Percentiles rank a stretch among this genome's conserved stretches.
These are phyloP conservation scores for Yarrowia keelungensis DNA, from an alignment of 805 yeast genomes.

Conservation along the genomic window DNA sequence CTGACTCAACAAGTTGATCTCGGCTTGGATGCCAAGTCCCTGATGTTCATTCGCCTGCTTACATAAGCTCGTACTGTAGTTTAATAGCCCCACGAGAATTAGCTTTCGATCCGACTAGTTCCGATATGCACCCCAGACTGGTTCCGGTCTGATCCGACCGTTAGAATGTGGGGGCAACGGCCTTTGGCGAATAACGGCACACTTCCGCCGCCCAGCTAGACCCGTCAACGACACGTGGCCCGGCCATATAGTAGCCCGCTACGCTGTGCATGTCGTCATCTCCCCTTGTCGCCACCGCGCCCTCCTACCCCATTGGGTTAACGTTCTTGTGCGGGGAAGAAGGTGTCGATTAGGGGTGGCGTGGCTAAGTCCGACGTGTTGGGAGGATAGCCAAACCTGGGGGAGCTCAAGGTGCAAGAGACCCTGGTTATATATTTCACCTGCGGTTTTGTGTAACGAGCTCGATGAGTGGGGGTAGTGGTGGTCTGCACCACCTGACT, in stretches of 20 bases:
- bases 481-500: constrained; percentile 27
- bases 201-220: not conserved
- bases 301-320: constrained; percentile 27
- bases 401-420: not conserved
- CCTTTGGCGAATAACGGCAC: not conserved
- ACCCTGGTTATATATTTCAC: not conserved
- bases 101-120: constrained; percentile 11
- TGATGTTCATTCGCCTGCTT: not conserved
- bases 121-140: constrained; percentile 38
- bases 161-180: constrained; percentile 11
- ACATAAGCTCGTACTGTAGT: not conserved
- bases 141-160: constrained; percentile 37
- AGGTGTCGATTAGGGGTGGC: constrained; percentile 24
- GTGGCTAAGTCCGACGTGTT: constrained; percentile 26
- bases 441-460: not conserved
- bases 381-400: not conserved
- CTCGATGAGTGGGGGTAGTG: not conserved
- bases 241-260: not conserved
- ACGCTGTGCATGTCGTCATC: not conserved
- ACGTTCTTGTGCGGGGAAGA: constrained; percentile 36
- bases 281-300: not conserved
- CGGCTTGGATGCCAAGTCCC: no score
- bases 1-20: no score
- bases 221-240: not conserved
- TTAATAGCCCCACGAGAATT: constrained; percentile 20